Percentiles rank a stretch among this genome's conserved stretches.
Evolutionary conservation across 2,329 filamentous ascomycete species (phyloP).

Genomic region (Metarhizium rileyi): DNA sequence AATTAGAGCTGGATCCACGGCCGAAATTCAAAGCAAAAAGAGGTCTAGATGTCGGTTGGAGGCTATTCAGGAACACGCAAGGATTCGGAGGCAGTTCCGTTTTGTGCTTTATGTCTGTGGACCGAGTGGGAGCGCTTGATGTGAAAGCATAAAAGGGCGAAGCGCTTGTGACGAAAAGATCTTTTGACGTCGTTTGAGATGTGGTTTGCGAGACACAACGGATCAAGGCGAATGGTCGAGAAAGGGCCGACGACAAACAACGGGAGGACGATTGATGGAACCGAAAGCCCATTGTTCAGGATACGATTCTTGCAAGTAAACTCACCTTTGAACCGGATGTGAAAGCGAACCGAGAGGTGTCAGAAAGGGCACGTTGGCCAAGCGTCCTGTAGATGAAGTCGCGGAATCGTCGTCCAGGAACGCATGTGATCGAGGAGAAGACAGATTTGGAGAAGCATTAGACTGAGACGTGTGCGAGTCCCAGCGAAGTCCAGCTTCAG

Average conservation of each 20-base stretch:
- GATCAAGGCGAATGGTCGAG: not conserved
- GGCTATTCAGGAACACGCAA: too few relatives aligned
- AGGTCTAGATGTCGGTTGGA: too few relatives aligned
- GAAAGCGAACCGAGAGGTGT: constrained; percentile 13
- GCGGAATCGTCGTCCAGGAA: constrained; percentile 24
- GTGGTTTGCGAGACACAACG: not conserved
- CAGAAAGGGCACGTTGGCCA: constrained; percentile 14
- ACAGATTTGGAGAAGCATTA: constrained; percentile 10
- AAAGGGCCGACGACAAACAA: not conserved
- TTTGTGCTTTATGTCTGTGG: not conserved
- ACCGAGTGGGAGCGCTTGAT: not conserved
- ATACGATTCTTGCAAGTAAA: not conserved
- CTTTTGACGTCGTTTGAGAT: not conserved
- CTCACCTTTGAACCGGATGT: constrained; percentile 19
- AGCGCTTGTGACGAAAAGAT: not conserved
- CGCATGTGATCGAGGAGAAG: constrained; percentile 12
- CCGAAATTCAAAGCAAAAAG: not conserved
- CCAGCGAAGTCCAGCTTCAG: not conserved
- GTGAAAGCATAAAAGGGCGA: not conserved
- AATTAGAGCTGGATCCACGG: not conserved
- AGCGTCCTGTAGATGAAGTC: constrained; percentile 36
- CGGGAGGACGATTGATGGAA: not conserved
- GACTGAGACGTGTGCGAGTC: constrained; percentile 6
- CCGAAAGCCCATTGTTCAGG: not conserved
- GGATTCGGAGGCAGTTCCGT: not conserved